Base-by-base conservation (phyloP, 192 early-diverging fungal genomes). In the Spizellomyces punctatus region DNA sequence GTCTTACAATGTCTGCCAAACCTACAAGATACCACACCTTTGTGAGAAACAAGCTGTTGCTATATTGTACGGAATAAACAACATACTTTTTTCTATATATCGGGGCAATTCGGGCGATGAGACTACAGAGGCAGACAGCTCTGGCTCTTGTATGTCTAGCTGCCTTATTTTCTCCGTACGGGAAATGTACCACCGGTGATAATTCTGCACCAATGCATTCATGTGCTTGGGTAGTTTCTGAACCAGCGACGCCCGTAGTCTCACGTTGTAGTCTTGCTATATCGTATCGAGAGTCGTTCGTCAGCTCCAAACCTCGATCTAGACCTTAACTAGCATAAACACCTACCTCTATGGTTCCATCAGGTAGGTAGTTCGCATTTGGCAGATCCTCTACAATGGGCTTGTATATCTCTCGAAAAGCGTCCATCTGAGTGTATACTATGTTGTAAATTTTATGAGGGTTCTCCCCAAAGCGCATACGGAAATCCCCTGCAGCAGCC, bases 371-470 rank as follows among this genome's bases (percentile, higher is more conserved):
- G 46, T 75, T 76, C 43, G 77, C 72, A 66, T 79, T 78, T 19
- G 79, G 80, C 41, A 81, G 46, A 43, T 83, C 69, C 14, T 81
- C 76, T 42, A 86, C 72, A 21, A 86, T 70, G 7, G 81, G 81
- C 44, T 64, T 49, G 61, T 86, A 86, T 44, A 81, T 19, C 41
- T 58, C 68, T 61, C 82, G 71, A 88, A 95, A 66, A 82, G 75
- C 61, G 76, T 78, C 67, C 63, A 88, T 69, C 64, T 96, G 98
- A 4, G 83, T 88, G 47, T 82, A 81, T 22, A 99, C 96, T 76
- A 98, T 96, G 75, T 99, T 98, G 69, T 89, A 77, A 22, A 99
- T 89, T 78, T 99, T 99, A 76, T 92, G 84, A 7, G 98, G 98
- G 77, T 98, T 96, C 82, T 99, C 98, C 10, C 71, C 71, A 62